A percentile compares a stretch with the other conserved stretches of the same genome.
These are phyloP conservation scores for Teratosphaeria zuluensis DNA, from an alignment of 2,329 filamentous ascomycete genomes.

Conservation along the genomic window DNA sequence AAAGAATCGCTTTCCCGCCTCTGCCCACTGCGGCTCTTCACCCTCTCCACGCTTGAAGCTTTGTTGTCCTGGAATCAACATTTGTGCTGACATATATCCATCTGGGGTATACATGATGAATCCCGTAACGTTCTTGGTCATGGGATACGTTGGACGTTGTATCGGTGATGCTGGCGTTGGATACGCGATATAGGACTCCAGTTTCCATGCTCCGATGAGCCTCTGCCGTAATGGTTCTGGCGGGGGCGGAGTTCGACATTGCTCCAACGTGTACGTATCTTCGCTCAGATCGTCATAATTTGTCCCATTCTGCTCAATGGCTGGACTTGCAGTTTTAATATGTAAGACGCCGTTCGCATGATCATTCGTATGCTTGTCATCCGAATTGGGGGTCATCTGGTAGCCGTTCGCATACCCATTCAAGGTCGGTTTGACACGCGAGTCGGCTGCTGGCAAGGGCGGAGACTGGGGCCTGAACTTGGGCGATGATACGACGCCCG, in stretches of 20 bases:
- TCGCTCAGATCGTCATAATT: constrained; percentile 26
- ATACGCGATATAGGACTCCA: constrained; percentile 30
- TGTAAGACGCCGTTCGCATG: constrained; percentile 6
- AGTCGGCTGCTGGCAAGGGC: constrained; percentile 15
- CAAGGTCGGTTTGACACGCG: constrained; percentile 2
- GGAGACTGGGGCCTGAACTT: constrained; percentile 14
- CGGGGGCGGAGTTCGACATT: constrained; percentile 20
- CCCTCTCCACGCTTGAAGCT: constrained; percentile 28
- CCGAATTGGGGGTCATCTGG: background rate
- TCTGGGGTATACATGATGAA: constrained; percentile 32
- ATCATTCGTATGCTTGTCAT: constrained; percentile 2
- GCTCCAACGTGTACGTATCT: constrained; percentile 24
- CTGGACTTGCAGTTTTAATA: background rate
- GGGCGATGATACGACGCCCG: constrained; percentile 13
- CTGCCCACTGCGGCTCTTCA: constrained; percentile 30
- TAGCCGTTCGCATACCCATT: constrained; percentile 6
- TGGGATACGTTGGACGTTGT: constrained; percentile 27
- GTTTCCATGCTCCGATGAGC: constrained; percentile 28
- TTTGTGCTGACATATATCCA: constrained; percentile 30
- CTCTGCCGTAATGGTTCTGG: constrained; percentile 21
- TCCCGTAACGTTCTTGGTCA: constrained; percentile 28
- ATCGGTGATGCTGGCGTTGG: constrained; percentile 26
- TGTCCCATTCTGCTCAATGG: constrained; percentile 10
- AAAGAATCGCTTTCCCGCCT: constrained; percentile 29
- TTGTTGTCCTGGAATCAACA: constrained; percentile 29